phyloP scores from a whole-genome alignment of 495 filamentous ascomycete genomes.

The Peziza echinospora region DNA sequence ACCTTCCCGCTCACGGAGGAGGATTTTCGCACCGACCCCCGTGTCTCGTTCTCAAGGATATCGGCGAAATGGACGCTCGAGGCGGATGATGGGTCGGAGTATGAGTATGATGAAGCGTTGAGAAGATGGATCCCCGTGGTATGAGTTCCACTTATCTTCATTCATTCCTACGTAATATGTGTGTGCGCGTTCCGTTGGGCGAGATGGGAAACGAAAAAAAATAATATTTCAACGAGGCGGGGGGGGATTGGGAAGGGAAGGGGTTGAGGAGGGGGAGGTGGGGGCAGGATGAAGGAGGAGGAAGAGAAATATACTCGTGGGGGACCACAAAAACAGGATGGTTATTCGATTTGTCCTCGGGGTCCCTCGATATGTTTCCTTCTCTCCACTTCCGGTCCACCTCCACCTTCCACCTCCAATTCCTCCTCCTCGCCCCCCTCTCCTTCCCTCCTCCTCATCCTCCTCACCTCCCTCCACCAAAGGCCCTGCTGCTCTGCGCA shows the following conservation, averaged over 20 bases:
- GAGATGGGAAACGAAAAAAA: too few relatives aligned
- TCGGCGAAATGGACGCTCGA: constrained; percentile 67
- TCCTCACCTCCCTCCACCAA: too few relatives aligned
- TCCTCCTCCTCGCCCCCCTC: not conserved
- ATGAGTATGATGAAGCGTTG: constrained; percentile 48
- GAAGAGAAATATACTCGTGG: too few relatives aligned
- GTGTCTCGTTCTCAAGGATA: constrained; percentile 65
- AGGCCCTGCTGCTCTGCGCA: too few relatives aligned
- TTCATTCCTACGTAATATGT: too few relatives aligned
- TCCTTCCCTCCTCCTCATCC: not conserved
- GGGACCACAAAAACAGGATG: too few relatives aligned
- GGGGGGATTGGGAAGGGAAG: too few relatives aligned
- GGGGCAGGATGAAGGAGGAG: too few relatives aligned
- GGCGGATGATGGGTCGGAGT: constrained; percentile 66
- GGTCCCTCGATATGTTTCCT: constrained; percentile 2
- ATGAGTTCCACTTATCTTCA: constrained; percentile 17
- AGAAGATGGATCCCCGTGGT: constrained; percentile 65
- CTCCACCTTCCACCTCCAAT: not conserved
- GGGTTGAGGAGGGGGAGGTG: too few relatives aligned
- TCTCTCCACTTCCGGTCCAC: not conserved
- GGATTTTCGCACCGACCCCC: constrained; percentile 61
- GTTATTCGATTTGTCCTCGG: not conserved
- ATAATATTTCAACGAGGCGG: too few relatives aligned
- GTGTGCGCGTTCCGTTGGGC: too few relatives aligned
- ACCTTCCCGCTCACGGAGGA: constrained; percentile 45